Evolutionary conservation across 163 green algal genomes (phyloP), one percentile per base, ranked within the genome.

Genomic region (Scenedesmus sp.): DNA sequence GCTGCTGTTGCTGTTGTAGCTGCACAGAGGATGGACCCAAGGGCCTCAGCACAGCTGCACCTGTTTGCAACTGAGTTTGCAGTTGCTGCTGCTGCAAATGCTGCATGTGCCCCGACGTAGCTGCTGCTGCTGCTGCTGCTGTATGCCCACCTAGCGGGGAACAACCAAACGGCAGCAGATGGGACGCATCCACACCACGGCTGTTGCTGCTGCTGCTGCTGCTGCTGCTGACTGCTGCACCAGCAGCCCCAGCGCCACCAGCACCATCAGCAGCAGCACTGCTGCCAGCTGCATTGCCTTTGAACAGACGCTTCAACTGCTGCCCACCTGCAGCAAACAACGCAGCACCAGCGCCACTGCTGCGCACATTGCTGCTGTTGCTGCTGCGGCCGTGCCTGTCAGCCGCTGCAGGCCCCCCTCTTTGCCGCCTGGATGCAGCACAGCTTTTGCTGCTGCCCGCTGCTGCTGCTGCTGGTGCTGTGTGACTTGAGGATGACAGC

Each of bases 221-320:
- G 82, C 18, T 20, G 51, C 51, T 59, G 53, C 33, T n/a, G 37
- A 18, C 53, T 76, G 42, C n/a, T 12, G 72, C 72, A 20, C 16
- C 22, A 26, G 22, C 79, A 4, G 49, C 56, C 9, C 53, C 42
- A 53, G 78, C 40, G 6, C 20, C 78, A 53, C 40, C 35, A 33
- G 30, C 35, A 53, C 35, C 82, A 53, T 35, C 82, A 53, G 37
- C 44, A 73, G 51, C 35, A 53, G 82, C 20, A 37, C 26, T 72
- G 49, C 46, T 43, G n/a, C 44, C 46, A 18, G 0, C 16, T 18
- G 49, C 15, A 46, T 26, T 40, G 40, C 26, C 37, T 72, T 24
- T 86, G n/a, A 56, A 56, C 46, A 86, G 53, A 20, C 82, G 53
- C 53, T 87, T 87, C 51, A 87, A 49, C 3, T 51, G 35, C 53